Percentiles rank a stretch among this genome's conserved stretches.
Conservation (phyloP, 2,329 filamentous ascomycete species). For the Onygenales sp. region DNA sequence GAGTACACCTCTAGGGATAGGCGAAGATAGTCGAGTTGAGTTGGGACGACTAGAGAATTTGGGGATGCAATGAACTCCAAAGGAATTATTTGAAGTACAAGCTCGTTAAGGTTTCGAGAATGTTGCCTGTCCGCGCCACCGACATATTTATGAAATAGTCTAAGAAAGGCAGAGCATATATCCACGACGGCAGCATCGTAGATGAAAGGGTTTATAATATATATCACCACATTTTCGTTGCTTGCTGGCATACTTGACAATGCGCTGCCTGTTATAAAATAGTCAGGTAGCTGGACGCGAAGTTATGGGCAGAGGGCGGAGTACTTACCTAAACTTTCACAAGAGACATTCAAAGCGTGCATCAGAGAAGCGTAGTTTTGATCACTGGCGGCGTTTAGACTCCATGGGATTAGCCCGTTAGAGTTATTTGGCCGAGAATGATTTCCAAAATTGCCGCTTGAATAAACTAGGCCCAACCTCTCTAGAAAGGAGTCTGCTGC, state of each 20-base stretch:
- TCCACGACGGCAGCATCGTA: constrained; percentile 37
- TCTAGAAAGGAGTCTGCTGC: constrained; percentile 43
- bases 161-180: constrained; percentile 49
- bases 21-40: constrained; percentile 38
- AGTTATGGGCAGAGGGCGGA: not conserved
- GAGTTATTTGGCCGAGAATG: constrained; percentile 37
- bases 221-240: constrained; percentile 43
- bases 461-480: constrained; percentile 45
- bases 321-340: constrained; percentile 28
- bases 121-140: constrained; percentile 26
- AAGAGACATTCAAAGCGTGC: constrained; percentile 24
- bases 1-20: constrained; percentile 51
- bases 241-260: constrained; percentile 24
- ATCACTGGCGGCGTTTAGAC: constrained; percentile 15
- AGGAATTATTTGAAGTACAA: constrained; percentile 51
- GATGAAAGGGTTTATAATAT: constrained; percentile 49
- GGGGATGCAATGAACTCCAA: constrained; percentile 44
- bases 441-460: constrained; percentile 46
- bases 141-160: constrained; percentile 46
- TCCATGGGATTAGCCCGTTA: constrained; percentile 32
- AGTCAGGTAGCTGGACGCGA: not conserved
- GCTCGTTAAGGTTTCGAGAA: constrained; percentile 30
- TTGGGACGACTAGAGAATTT: constrained; percentile 43
- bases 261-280: constrained; percentile 21
- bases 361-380: constrained; percentile 24